Conservation (phyloP, 148 eudicot species). For the Camellia sinensis region DNA sequence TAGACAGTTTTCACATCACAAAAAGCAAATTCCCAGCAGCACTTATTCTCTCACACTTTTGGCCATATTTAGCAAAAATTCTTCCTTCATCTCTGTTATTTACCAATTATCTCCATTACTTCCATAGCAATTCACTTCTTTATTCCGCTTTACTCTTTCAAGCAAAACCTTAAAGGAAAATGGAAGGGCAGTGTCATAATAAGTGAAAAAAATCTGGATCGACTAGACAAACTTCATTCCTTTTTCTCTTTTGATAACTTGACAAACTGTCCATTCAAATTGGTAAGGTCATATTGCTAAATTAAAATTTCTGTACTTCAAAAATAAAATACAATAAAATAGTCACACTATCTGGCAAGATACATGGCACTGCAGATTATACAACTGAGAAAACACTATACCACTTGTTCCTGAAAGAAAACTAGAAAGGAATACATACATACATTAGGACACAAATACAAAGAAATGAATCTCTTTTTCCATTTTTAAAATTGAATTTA, state of each 20-base stretch:
- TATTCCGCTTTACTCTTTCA: slow-evolving; percentile 26
- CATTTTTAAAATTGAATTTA: too few species aligned
- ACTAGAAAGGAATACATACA: background rate
- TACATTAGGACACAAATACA: background rate
- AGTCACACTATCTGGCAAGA: background rate
- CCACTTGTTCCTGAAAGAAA: slow-evolving; percentile 1
- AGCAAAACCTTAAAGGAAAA: slow-evolving; percentile 2
- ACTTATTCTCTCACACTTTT: slow-evolving; percentile 49
- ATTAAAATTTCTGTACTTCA: background rate
- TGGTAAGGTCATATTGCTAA: background rate
- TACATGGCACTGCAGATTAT: background rate
- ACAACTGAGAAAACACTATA: background rate
- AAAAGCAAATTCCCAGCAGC: slow-evolving; percentile 35
- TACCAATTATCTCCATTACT: slow-evolving; percentile 29
- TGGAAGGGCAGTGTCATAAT: background rate
- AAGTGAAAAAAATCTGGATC: background rate
- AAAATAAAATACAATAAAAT: background rate
- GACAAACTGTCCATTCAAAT: background rate
- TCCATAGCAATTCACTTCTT: slow-evolving; percentile 36
- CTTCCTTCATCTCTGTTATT: slow-evolving; percentile 33
- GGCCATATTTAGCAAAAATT: slow-evolving; percentile 37
- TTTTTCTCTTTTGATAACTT: background rate
- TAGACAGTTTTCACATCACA: slow-evolving; percentile 19
- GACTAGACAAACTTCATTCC: background rate
- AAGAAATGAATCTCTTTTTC: slow-evolving; percentile 9